Conservation (phyloP, 148 eudicot species). For the Fagopyrum homotropicum region DNA sequence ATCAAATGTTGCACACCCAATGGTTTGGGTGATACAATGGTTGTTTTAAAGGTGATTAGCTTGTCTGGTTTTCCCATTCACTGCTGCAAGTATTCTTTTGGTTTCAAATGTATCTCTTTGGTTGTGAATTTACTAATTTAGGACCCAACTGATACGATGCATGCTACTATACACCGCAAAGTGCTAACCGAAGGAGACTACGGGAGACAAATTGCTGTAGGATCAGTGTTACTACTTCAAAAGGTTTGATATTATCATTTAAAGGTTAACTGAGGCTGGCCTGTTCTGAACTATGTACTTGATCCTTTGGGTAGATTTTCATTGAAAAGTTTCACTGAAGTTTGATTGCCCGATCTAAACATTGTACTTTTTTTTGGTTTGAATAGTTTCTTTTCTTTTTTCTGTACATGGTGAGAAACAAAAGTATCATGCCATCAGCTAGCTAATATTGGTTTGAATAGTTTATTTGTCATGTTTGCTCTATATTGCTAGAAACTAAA, state of each 20-base stretch:
- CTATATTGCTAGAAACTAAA: background rate
- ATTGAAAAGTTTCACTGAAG: no score
- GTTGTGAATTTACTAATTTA: constrained; percentile 13
- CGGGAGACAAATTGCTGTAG: constrained; percentile 48
- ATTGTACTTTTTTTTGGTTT: background rate
- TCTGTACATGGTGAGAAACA: background rate
- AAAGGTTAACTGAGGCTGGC: background rate
- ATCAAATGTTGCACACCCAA: constrained; percentile 66
- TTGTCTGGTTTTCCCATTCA: background rate
- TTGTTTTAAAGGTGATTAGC: constrained; percentile 55
- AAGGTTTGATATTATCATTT: constrained; percentile 38
- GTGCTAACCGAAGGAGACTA: constrained; percentile 44
- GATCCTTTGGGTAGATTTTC: no score
- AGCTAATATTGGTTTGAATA: background rate
- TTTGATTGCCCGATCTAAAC: background rate
- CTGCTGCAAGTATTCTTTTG: background rate
- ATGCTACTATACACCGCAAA: constrained; percentile 70
- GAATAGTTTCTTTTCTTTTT: background rate
- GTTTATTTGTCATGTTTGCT: background rate
- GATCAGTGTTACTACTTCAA: constrained; percentile 62
- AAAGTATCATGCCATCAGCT: background rate
- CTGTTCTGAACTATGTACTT: background rate
- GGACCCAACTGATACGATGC: constrained; percentile 81
- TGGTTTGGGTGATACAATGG: constrained; percentile 78
- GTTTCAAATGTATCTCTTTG: background rate